A percentile compares a stretch with the other conserved stretches of the same genome.
Conservation (phyloP, 2,329 filamentous ascomycete genomes). For the Penicillium oxalicum region DNA sequence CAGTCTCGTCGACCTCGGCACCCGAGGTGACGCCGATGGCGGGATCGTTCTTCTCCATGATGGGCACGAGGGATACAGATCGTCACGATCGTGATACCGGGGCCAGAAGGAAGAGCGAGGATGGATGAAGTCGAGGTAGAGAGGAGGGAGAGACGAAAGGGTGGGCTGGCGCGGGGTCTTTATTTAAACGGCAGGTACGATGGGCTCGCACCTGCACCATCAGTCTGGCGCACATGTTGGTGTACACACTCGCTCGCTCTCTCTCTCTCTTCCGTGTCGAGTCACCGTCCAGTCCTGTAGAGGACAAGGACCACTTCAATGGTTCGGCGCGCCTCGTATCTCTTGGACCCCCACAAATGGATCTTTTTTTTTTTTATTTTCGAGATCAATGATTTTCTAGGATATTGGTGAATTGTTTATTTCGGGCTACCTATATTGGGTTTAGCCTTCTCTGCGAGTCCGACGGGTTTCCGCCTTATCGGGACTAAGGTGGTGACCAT, state of each 20-base stretch:
- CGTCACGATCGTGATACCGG: background rate
- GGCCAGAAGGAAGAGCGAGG: background rate
- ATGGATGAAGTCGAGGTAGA: background rate
- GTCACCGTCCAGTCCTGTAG: too few relatives aligned
- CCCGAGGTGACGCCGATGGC: constrained; percentile 16
- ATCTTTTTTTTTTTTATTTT: too few relatives aligned
- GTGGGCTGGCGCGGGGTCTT: background rate
- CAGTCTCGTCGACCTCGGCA: constrained; percentile 17
- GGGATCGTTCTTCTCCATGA: constrained; percentile 19
- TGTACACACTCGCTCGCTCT: too few relatives aligned
- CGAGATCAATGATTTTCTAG: too few relatives aligned
- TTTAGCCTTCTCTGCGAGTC: background rate
- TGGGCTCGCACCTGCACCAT: too few relatives aligned
- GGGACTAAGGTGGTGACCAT: background rate
- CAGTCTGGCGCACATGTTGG: too few relatives aligned
- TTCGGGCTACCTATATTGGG: too few relatives aligned
- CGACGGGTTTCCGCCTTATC: constrained; percentile 14
- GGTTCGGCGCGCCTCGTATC: too few relatives aligned
- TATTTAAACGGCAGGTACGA: background rate
- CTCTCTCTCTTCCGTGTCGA: too few relatives aligned
- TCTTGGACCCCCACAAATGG: too few relatives aligned
- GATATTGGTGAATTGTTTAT: too few relatives aligned
- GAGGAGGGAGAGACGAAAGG: background rate
- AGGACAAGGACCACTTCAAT: too few relatives aligned
- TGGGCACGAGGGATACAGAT: background rate